Evolutionary conservation across 2,329 filamentous ascomycete genomes (phyloP).

Genomic region (Colletotrichum destructivum): DNA sequence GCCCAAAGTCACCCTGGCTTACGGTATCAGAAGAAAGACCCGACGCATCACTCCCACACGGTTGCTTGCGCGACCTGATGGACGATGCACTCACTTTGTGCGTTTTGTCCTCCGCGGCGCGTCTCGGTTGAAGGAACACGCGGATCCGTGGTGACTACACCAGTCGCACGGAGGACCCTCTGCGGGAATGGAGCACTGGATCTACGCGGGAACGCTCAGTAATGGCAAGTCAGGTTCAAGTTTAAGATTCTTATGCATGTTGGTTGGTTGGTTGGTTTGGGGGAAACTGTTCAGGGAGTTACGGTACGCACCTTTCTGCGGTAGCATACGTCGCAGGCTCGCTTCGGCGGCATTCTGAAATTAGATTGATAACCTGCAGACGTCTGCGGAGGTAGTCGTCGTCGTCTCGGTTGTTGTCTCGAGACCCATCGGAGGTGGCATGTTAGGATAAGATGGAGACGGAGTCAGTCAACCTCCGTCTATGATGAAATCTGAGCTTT

Average conservation of each 20-base stretch:
- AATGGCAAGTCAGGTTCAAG: too few relatives aligned
- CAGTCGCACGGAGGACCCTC: slow-evolving; percentile 25
- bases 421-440: not conserved
- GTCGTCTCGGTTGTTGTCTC: not conserved
- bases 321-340: slow-evolving; percentile 32
- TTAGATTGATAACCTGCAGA: too few relatives aligned
- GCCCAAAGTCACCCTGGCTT: not conserved
- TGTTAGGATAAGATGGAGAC: not conserved
- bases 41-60: not conserved
- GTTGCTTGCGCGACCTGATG: too few relatives aligned
- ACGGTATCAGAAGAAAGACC: not conserved
- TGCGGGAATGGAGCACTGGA: slow-evolving; percentile 24
- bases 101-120: not conserved
- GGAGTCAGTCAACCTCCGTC: slow-evolving; percentile 5
- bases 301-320: slow-evolving; percentile 6
- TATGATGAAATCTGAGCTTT: not conserved
- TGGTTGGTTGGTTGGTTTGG: too few relatives aligned
- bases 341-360: slow-evolving; percentile 27
- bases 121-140: slow-evolving; percentile 17
- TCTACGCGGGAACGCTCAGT: not conserved
- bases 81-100: not conserved
- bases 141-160: slow-evolving; percentile 27
- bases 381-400: not conserved
- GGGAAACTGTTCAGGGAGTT: too few relatives aligned
- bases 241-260: too few relatives aligned